Base-by-base conservation (phyloP, 164 flowering plant species). In the Platanus orientalis region DNA sequence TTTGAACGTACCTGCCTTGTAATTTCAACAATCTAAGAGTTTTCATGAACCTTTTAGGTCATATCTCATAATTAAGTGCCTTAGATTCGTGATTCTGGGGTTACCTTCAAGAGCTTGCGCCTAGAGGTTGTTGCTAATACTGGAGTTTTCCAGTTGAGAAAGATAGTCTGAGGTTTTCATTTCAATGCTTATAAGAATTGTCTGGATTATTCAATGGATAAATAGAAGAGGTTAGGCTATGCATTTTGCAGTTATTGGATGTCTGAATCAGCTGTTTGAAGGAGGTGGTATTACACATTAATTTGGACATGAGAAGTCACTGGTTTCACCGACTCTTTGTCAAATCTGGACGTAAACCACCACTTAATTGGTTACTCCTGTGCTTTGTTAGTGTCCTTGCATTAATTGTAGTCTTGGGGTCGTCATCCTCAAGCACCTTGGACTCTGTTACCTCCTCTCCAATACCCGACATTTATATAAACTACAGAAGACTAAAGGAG, bases 281-380 rank as follows among this genome's bases (percentile, higher is more conserved):
- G 52, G 67, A 34, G 65, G 66, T 42, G 56, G 61, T 47, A 47
- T 25, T 54, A 40, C 24, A 4, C 17, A 34, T 42, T 20, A 44
- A 48, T 61, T 78, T 79, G 86, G 92, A 83, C 70, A 88, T 93
- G 98, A 90, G 96, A 90, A 81, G 86, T 70, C 68, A 81, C 60
- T 83, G 85, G 87, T 66, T 72, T 49, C 82, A 76, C 58, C 86
- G 78, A 76, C 48, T 79, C 14, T 73, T 75, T 42, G 39, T 75
- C 45, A 66, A 74, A 63, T 72, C 81, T 7, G 83, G 93, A 27
- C 80, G 80, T 19, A 82, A 81, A 75, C 86, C 81, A 36, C 91
- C 87, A 3, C 61, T 80, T 39, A 86, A 78, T 54, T 81, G 86
- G 89, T 68, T 87, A 57, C 74, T 94, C 14, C 63, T 94, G 75